Percentiles rank a stretch among this genome's conserved stretches.
Conservation (phyloP, 2,329 filamentous ascomycete species). For the Pseudogymnoascus sp. region DNA sequence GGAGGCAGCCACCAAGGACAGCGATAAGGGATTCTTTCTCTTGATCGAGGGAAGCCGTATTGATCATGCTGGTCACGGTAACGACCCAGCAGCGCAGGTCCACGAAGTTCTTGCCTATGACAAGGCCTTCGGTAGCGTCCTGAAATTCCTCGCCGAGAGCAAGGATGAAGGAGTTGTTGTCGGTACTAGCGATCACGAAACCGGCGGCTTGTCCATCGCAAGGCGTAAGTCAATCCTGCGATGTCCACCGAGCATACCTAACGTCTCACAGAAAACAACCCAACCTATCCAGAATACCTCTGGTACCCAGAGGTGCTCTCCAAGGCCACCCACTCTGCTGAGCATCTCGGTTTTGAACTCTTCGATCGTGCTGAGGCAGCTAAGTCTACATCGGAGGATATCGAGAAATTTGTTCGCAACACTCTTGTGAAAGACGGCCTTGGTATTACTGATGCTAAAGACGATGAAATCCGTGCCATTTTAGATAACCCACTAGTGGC, state of each 20-base stretch:
- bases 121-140: constrained; percentile 70
- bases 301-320: constrained; percentile 83
- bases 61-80: constrained; percentile 85
- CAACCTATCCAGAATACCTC: constrained; percentile 58
- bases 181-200: constrained; percentile 92
- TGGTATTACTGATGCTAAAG: constrained; percentile 67
- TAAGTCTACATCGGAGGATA: constrained; percentile 36
- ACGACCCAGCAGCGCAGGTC: constrained; percentile 78
- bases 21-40: constrained; percentile 90
- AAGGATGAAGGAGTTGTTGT: constrained; percentile 74
- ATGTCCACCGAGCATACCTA: background rate
- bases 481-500: constrained; percentile 51
- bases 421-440: constrained; percentile 64
- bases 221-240: constrained; percentile 50
- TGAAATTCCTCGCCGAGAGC: constrained; percentile 76
- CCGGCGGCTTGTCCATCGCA: constrained; percentile 78
- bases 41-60: constrained; percentile 98
- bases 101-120: constrained; percentile 96
- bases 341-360: constrained; percentile 62
- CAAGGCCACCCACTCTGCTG: constrained; percentile 69
- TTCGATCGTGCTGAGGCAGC: constrained; percentile 40
- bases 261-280: constrained; percentile 43
- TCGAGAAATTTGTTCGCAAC: constrained; percentile 57
- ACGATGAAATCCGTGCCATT: constrained; percentile 64
- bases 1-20: constrained; percentile 72